These are phyloP conservation scores for Herpetospermum pedunculosum DNA, from an alignment of 306 rosid species.

Conservation along the genomic window DNA sequence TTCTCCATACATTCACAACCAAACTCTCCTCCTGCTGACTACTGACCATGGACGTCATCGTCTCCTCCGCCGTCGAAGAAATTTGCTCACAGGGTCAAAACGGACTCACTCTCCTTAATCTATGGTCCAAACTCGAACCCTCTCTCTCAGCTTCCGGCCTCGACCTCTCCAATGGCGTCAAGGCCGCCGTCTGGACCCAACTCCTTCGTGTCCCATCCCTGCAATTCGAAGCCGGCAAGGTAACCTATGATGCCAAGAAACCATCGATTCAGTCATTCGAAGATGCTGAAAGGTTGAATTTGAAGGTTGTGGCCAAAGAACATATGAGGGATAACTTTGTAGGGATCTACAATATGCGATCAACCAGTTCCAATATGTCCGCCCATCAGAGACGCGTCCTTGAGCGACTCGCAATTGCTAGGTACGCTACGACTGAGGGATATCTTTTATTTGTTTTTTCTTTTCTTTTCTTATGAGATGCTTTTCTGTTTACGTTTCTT, in stretches of 20 bases:
- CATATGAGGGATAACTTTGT: constrained; percentile 43
- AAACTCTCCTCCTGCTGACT: background rate
- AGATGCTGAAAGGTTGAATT: constrained; percentile 33
- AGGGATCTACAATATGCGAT: constrained; percentile 57
- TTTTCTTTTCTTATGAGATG: too few relatives aligned
- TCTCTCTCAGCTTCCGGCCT: constrained; percentile 24
- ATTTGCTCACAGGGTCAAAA: constrained; percentile 29
- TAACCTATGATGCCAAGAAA: constrained; percentile 12
- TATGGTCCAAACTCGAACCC: constrained; percentile 32
- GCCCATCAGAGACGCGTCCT: constrained; percentile 40
- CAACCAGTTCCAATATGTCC: constrained; percentile 31
- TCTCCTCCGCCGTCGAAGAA: constrained; percentile 36
- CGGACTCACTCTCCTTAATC: constrained; percentile 22
- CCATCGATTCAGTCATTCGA: constrained; percentile 30
- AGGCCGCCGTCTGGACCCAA: constrained; percentile 42
- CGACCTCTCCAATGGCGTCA: constrained; percentile 33
- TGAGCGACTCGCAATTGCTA: constrained; percentile 53
- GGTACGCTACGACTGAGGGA: constrained; percentile 24
- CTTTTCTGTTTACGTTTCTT: background rate
- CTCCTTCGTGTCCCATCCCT: constrained; percentile 57
- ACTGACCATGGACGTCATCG: constrained; percentile 23
- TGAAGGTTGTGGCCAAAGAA: constrained; percentile 39
- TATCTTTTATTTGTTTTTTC: too few relatives aligned
- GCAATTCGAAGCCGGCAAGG: constrained; percentile 26
- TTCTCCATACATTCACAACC: background rate